phyloP scores from a whole-genome alignment of 2,329 filamentous ascomycete species.

The Cryphonectria japonica region DNA sequence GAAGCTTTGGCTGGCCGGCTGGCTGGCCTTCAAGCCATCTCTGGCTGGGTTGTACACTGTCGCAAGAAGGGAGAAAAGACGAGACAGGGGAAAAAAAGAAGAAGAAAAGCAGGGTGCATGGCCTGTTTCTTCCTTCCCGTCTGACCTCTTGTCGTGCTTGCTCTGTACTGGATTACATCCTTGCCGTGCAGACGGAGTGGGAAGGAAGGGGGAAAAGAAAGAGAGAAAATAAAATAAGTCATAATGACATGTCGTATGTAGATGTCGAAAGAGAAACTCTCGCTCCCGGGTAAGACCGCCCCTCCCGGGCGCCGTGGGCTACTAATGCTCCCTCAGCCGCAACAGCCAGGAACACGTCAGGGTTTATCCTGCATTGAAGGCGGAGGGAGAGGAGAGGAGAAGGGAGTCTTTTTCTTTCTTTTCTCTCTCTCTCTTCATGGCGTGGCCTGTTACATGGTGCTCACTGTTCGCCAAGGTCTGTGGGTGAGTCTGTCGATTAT shows the following conservation, averaged over 20 bases:
- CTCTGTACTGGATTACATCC: not conserved
- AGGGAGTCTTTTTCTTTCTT: no score
- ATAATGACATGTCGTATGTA: not conserved
- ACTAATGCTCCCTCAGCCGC: not conserved
- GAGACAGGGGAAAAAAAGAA: no score
- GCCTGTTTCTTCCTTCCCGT: no score
- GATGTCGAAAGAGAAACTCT: not conserved
- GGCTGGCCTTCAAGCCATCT: not conserved
- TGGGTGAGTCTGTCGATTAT: not conserved
- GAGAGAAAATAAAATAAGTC: not conserved
- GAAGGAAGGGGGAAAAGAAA: not conserved
- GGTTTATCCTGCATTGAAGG: not conserved
- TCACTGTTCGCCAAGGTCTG: conserved; percentile 6
- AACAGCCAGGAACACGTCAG: not conserved
- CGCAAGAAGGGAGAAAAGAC: not conserved
- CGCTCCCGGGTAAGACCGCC: not conserved
- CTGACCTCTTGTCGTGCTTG: not conserved
- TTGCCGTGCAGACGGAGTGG: not conserved
- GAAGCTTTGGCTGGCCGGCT: not conserved
- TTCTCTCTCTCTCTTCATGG: not conserved
- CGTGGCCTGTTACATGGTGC: conserved; percentile 11
- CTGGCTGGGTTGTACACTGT: not conserved
- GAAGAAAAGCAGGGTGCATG: no score
- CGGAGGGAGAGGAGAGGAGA: no score
- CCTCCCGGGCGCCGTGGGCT: not conserved